phyloP scores from a whole-genome alignment of 768 basidiomycete species.

The Rhodotorula kratochvilovae region DNA sequence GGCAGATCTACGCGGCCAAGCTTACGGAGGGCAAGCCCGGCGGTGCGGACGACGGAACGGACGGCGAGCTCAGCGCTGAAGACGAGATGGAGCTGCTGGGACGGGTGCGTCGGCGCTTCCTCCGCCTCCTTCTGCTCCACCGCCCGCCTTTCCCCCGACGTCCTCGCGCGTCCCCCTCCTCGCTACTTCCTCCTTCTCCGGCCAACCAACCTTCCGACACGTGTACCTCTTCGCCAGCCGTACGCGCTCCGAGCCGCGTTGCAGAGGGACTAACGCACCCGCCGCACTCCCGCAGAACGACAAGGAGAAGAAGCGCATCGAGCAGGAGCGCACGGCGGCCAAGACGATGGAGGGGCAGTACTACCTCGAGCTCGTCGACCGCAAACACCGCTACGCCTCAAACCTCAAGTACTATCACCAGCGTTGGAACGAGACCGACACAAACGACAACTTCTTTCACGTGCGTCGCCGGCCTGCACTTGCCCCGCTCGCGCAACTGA shows the following conservation, averaged over 20 bases:
- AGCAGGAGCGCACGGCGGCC: conserved; percentile 11
- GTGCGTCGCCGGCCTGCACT: conserved; percentile 8
- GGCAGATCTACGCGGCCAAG: conserved; percentile 23
- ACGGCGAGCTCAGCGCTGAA: conserved; percentile 11
- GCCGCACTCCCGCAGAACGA: conserved; percentile 5
- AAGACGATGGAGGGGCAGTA: conserved; percentile 39
- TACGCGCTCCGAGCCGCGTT: too few relatives aligned
- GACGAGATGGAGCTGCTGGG: conserved; percentile 27
- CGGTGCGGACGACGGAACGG: background rate
- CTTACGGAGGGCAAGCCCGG: conserved; percentile 13
- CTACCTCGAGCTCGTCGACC: conserved; percentile 38
- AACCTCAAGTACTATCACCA: conserved; percentile 37
- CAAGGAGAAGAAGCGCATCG: conserved; percentile 25
- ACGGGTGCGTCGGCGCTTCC: background rate
- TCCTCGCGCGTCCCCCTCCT: background rate
- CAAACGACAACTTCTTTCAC: conserved; percentile 48
- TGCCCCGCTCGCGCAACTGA: background rate
- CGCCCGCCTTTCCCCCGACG: too few relatives aligned
- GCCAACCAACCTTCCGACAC: too few relatives aligned
- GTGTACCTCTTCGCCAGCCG: too few relatives aligned
- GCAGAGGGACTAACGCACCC: background rate
- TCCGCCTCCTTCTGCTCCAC: background rate
- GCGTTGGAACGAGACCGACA: conserved; percentile 48
- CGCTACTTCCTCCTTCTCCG: background rate
- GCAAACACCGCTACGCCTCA: conserved; percentile 30